phyloP scores from a whole-genome alignment of 2,329 filamentous ascomycete genomes.

The Monosporascus sp. region DNA sequence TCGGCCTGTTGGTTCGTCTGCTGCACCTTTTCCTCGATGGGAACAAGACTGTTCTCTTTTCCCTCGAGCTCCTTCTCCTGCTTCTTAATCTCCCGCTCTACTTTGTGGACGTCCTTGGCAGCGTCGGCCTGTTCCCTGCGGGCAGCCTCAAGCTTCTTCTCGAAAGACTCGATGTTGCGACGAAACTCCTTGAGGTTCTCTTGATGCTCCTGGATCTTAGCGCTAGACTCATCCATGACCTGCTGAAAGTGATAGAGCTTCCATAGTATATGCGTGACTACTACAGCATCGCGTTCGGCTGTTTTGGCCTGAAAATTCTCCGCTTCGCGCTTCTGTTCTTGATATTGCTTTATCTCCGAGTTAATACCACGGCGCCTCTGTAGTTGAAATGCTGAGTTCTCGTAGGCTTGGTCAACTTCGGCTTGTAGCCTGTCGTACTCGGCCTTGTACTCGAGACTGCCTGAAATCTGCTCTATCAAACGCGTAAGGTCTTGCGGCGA shows the following conservation, averaged over 20 bases:
- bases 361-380: constrained; percentile 90
- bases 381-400: constrained; percentile 84
- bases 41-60: constrained; percentile 77
- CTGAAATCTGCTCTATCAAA: constrained; percentile 95
- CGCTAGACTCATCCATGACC: constrained; percentile 85
- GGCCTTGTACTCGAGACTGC: constrained; percentile 87
- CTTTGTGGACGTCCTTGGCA: constrained; percentile 68
- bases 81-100: constrained; percentile 78
- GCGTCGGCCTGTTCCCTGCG: constrained; percentile 77
- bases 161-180: constrained; percentile 80
- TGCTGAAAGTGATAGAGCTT: constrained; percentile 94
- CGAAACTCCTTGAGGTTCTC: constrained; percentile 91
- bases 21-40: constrained; percentile 86
- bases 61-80: constrained; percentile 88
- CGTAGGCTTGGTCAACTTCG: constrained; percentile 78
- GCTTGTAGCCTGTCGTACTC: constrained; percentile 90
- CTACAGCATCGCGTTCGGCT: constrained; percentile 82
- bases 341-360: constrained; percentile 95
- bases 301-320: constrained; percentile 90
- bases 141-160: constrained; percentile 73
- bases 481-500: constrained; percentile 90
- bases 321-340: constrained; percentile 92
- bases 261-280: constrained; percentile 92
- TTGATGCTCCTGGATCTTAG: constrained; percentile 87
- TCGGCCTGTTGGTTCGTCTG: constrained; percentile 69